Evolutionary conservation across 495 filamentous ascomycete species (phyloP).

Genomic region (Barbatosphaeria neglecta): DNA sequence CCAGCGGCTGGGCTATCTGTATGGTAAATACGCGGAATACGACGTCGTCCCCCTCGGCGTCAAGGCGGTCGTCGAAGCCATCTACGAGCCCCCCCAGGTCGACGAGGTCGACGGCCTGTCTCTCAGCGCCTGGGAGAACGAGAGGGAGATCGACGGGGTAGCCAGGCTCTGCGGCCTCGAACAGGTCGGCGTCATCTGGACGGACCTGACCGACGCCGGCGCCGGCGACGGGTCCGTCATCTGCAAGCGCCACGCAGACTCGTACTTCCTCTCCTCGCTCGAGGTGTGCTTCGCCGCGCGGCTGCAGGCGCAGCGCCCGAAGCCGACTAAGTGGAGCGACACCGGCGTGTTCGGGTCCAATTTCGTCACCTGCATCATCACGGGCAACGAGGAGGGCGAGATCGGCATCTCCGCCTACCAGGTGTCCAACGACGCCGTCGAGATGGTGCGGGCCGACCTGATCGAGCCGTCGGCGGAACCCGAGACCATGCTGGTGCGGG

Average conservation of each 20-base stretch:
- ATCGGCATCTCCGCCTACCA: conserved; percentile 89
- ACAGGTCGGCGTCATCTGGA: conserved; percentile 91
- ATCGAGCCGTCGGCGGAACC: conserved; percentile 92
- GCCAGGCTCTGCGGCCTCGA: conserved; percentile 77
- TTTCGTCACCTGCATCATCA: conserved; percentile 92
- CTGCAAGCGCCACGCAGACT: conserved; percentile 94
- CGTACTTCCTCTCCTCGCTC: conserved; percentile 84
- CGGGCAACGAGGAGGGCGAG: conserved; percentile 78
- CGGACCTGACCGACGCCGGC: conserved; percentile 79
- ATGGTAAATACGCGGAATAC: conserved; percentile 87
- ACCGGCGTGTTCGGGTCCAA: conserved; percentile 89
- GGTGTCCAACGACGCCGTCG: conserved; percentile 84
- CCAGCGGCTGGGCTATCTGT: conserved; percentile 82
- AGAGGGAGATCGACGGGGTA: conserved; percentile 69
- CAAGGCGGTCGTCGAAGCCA: conserved; percentile 94
- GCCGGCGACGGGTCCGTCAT: conserved; percentile 69
- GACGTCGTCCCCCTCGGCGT: conserved; percentile 83
- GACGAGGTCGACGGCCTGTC: conserved; percentile 87
- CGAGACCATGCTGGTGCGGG: conserved; percentile 83
- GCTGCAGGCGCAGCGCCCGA: conserved; percentile 76
- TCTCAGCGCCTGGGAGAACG: conserved; percentile 77
- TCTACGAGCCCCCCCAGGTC: conserved; percentile 91
- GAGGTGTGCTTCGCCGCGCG: conserved; percentile 84
- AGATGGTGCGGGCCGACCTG: conserved; percentile 94
- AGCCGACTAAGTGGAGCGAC: conserved; percentile 93